phyloP scores from a whole-genome alignment of 305 asterid genomes.

The Coffea humblotiana region DNA sequence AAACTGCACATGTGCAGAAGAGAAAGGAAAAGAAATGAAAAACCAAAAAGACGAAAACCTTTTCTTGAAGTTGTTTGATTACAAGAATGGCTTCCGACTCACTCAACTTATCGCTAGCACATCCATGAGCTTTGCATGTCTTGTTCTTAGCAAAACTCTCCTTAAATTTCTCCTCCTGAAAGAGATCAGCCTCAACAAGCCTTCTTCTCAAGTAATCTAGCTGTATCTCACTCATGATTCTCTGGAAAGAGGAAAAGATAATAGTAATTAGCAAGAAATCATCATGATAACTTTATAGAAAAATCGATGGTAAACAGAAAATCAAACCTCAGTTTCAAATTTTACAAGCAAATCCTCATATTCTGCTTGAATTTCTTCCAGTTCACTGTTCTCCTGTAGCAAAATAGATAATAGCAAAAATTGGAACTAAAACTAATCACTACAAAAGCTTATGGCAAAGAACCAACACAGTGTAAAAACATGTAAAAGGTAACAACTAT shows the following conservation, averaged over 20 bases:
- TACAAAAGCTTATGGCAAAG: background rate
- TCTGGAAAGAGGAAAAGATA: constrained; percentile 42
- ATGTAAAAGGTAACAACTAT: constrained; percentile 41
- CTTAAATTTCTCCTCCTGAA: constrained; percentile 36
- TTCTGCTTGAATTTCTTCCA: constrained; percentile 52
- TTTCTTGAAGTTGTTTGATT: constrained; percentile 84
- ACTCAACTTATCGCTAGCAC: constrained; percentile 38
- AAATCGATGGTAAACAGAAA: constrained; percentile 29
- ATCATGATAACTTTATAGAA: constrained; percentile 16
- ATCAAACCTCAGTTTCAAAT: constrained; percentile 78
- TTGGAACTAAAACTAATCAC: background rate
- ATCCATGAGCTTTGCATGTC: constrained; percentile 30
- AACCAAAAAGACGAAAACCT: constrained; percentile 47
- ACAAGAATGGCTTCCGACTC: constrained; percentile 67
- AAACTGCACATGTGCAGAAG: background rate
- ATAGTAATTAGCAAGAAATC: constrained; percentile 15
- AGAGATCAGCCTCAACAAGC: constrained; percentile 56
- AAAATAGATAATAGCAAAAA: constrained; percentile 5
- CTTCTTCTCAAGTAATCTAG: constrained; percentile 64
- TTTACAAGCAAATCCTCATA: constrained; percentile 66
- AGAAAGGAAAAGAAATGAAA: constrained; percentile 14
- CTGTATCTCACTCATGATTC: constrained; percentile 55
- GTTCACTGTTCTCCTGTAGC: constrained; percentile 62
- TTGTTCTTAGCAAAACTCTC: constrained; percentile 32
- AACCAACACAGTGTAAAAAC: constrained; percentile 7